phyloP scores from a whole-genome alignment of 1,139 yeast genomes.

The Kodamaea plutei region DNA sequence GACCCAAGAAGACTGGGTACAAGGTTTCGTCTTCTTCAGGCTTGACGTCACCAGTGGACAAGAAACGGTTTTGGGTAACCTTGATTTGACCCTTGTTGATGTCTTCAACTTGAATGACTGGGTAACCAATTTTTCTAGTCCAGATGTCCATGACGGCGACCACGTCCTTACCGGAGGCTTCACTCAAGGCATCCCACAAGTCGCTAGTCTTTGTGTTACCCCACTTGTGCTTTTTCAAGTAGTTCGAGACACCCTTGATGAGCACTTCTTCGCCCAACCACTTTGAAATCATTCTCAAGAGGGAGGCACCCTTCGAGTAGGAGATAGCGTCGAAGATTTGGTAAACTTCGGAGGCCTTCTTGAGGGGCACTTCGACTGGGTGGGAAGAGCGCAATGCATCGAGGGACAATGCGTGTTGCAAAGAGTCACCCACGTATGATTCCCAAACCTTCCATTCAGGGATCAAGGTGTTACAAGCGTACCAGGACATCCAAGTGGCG shows the following conservation, averaged over 20 bases:
- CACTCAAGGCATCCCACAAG: slow-evolving; percentile 23
- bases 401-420: slow-evolving; percentile 49
- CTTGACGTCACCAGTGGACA: slow-evolving; percentile 51
- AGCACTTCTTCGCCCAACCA: slow-evolving; percentile 24
- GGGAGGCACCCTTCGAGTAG: slow-evolving; percentile 27
- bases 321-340: slow-evolving; percentile 55
- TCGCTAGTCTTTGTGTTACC: slow-evolving; percentile 26
- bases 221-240: slow-evolving; percentile 23
- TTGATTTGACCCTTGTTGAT: slow-evolving; percentile 19
- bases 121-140: slow-evolving; percentile 27
- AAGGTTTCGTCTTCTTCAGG: slow-evolving; percentile 47
- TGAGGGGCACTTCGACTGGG: slow-evolving; percentile 56
- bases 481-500: slow-evolving; percentile 75
- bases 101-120: slow-evolving; percentile 20
- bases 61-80: slow-evolving; percentile 52
- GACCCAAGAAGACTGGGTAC: slow-evolving; percentile 80
- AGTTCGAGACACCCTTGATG: slow-evolving; percentile 25
- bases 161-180: slow-evolving; percentile 22
- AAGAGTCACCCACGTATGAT: slow-evolving; percentile 47
- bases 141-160: slow-evolving; percentile 23
- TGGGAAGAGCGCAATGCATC: slow-evolving; percentile 54
- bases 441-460: slow-evolving; percentile 60
- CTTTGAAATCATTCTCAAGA: slow-evolving; percentile 25
- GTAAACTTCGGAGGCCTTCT: slow-evolving; percentile 51
- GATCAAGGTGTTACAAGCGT: slow-evolving; percentile 55